A percentile compares a stretch with the other conserved stretches of the same genome.
Conservation (phyloP, 768 basidiomycete genomes). For the Mycena indigotica region DNA sequence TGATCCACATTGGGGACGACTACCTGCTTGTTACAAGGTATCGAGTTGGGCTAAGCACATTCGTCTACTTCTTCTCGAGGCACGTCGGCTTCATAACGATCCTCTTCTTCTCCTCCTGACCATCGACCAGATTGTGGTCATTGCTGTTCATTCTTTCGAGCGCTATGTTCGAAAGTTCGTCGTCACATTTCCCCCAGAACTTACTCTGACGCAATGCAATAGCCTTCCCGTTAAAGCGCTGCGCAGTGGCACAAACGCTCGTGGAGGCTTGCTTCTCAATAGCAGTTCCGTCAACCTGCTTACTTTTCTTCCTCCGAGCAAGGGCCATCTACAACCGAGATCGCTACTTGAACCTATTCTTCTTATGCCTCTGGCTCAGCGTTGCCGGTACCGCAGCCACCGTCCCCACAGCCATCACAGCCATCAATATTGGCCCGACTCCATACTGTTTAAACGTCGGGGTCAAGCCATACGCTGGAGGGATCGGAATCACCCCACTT, state of each 20-base stretch:
- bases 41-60: constrained; percentile 14
- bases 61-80: constrained; percentile 27
- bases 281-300: constrained; percentile 28
- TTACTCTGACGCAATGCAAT: background rate
- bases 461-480: constrained; percentile 27
- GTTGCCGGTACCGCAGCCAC: constrained; percentile 29
- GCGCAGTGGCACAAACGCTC: constrained; percentile 5
- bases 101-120: background rate
- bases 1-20: constrained; percentile 23
- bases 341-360: constrained; percentile 21
- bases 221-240: constrained; percentile 16
- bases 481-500: constrained; percentile 30
- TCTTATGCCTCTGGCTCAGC: constrained; percentile 37
- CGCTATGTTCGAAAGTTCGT: constrained; percentile 17
- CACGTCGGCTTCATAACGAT: background rate
- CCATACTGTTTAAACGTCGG: constrained; percentile 31
- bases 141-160: constrained; percentile 12
- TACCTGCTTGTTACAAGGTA: constrained; percentile 20
- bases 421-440: constrained; percentile 34
- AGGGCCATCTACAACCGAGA: constrained; percentile 35
- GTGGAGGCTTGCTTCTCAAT: constrained; percentile 11
- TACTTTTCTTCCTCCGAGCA: constrained; percentile 42
- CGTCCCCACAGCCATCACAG: constrained; percentile 28
- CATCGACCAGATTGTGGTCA: constrained; percentile 9
- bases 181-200: background rate